A percentile compares a stretch with the other conserved stretches of the same genome.
Evolutionary conservation across 1,284 basidiomycete species (phyloP).

Genomic region (Pulveroboletus sp.): DNA sequence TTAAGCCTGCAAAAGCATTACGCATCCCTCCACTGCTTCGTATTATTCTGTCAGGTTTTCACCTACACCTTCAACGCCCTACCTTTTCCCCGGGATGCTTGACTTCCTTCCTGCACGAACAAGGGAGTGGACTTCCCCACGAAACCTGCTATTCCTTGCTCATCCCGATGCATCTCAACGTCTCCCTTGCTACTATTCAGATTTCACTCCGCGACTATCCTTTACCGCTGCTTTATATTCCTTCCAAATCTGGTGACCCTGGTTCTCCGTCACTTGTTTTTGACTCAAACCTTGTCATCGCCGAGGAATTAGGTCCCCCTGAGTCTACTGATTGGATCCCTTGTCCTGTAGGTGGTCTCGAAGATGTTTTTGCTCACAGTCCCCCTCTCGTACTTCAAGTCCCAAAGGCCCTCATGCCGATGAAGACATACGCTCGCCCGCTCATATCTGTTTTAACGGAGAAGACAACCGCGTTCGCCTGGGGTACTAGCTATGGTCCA

Average conservation of each 20-base stretch:
- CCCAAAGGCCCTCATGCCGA: slow-evolving; percentile 93
- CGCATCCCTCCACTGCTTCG: slow-evolving; percentile 77
- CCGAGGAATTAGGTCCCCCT: slow-evolving; percentile 82
- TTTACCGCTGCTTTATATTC: slow-evolving; percentile 66
- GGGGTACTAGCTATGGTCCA: slow-evolving; percentile 89
- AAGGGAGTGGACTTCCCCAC: slow-evolving; percentile 70
- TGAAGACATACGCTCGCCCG: slow-evolving; percentile 89
- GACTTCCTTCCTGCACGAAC: slow-evolving; percentile 68
- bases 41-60: slow-evolving; percentile 61
- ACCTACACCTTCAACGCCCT: slow-evolving; percentile 62
- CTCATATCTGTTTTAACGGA: slow-evolving; percentile 66
- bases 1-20: slow-evolving; percentile 39
- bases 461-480: slow-evolving; percentile 76
- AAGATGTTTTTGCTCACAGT: slow-evolving; percentile 55
- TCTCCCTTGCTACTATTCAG: slow-evolving; percentile 65
- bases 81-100: slow-evolving; percentile 61
- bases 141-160: slow-evolving; percentile 80
- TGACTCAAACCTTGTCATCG: slow-evolving; percentile 83
- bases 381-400: slow-evolving; percentile 65
- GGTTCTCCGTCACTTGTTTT: slow-evolving; percentile 59
- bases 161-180: slow-evolving; percentile 80
- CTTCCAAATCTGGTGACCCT: slow-evolving; percentile 41
- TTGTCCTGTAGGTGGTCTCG: slow-evolving; percentile 59
- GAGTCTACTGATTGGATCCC: slow-evolving; percentile 75
- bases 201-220: slow-evolving; percentile 83